A percentile compares a stretch with the other conserved stretches of the same genome.
phyloP scores from a whole-genome alignment of 352 stramenopile species.

The Phytophthora pini region DNA sequence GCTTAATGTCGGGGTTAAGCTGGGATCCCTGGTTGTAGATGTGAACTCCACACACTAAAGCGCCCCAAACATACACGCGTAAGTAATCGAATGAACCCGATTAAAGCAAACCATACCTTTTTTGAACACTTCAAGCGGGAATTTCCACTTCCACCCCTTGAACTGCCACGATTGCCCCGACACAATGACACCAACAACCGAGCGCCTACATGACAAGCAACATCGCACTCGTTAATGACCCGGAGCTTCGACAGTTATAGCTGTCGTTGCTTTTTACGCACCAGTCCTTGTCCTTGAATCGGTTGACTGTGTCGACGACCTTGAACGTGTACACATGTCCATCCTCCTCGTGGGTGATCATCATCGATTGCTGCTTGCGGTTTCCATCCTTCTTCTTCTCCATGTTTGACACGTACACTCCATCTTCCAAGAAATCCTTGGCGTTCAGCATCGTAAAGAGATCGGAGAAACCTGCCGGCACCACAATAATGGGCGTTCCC shows the following conservation, averaged over 20 bases:
- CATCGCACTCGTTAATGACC: background rate
- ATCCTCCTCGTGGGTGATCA: constrained; percentile 84
- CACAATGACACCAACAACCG: constrained; percentile 90
- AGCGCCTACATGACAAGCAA: constrained; percentile 59
- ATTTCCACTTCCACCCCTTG: constrained; percentile 94
- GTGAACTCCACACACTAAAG: constrained; percentile 78
- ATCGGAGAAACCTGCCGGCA: constrained; percentile 87
- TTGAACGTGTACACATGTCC: constrained; percentile 88
- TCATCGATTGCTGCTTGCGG: constrained; percentile 84
- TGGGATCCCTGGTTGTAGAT: constrained; percentile 87
- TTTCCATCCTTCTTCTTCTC: constrained; percentile 88
- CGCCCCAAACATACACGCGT: constrained; percentile 6
- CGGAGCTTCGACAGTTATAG: background rate
- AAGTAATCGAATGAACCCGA: background rate
- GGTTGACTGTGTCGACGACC: constrained; percentile 86
- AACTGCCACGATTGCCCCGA: constrained; percentile 93
- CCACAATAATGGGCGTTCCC: constrained; percentile 92
- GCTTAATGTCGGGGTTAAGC: constrained; percentile 85
- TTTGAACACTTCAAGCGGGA: constrained; percentile 92
- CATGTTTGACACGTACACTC: constrained; percentile 78
- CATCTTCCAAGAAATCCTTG: constrained; percentile 88
- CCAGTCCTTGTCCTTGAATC: constrained; percentile 90
- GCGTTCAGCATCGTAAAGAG: constrained; percentile 91
- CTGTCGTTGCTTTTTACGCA: constrained; percentile 26
- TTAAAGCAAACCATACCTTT: constrained; percentile 55